Evolutionary conservation across 2,329 filamentous ascomycete genomes (phyloP).

Genomic region (Penicillium sp.): DNA sequence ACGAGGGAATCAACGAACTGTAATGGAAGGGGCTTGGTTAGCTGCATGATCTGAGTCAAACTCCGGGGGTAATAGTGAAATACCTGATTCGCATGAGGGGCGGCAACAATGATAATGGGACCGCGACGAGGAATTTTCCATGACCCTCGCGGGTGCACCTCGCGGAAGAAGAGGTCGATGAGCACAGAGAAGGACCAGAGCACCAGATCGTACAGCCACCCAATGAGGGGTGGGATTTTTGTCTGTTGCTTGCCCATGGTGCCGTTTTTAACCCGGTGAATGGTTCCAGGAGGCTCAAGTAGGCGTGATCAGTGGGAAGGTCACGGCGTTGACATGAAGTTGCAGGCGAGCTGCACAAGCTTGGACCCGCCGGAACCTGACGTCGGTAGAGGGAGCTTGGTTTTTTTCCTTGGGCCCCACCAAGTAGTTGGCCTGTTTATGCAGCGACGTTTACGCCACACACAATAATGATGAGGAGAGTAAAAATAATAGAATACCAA

Average conservation of each 20-base stretch:
- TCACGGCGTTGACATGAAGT: slow-evolving; percentile 16
- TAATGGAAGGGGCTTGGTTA: slow-evolving; percentile 5
- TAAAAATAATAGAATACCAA: too few relatives aligned
- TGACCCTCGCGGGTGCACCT: slow-evolving; percentile 90
- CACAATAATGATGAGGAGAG: neutral
- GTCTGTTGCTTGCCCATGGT: slow-evolving; percentile 37
- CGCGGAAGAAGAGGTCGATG: slow-evolving; percentile 95
- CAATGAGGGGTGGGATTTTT: slow-evolving; percentile 46
- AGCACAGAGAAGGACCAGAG: slow-evolving; percentile 62
- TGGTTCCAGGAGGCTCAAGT: neutral
- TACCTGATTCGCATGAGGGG: slow-evolving; percentile 94
- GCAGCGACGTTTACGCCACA: neutral
- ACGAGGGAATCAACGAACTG: slow-evolving; percentile 95
- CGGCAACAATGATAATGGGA: slow-evolving; percentile 91
- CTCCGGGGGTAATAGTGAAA: slow-evolving; percentile 21
- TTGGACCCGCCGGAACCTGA: slow-evolving; percentile 16
- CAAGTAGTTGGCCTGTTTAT: neutral
- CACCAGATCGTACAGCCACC: slow-evolving; percentile 52
- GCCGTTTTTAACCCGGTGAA: slow-evolving; percentile 4
- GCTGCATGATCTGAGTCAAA: neutral
- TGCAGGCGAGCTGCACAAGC: slow-evolving; percentile 14
- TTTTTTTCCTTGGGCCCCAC: slow-evolving; percentile 4
- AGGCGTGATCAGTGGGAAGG: neutral
- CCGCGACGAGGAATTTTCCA: slow-evolving; percentile 91
- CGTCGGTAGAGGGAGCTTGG: slow-evolving; percentile 2